phyloP scores from a whole-genome alignment of 176 grass and related monocot species.

The Elymus sibiricus region DNA sequence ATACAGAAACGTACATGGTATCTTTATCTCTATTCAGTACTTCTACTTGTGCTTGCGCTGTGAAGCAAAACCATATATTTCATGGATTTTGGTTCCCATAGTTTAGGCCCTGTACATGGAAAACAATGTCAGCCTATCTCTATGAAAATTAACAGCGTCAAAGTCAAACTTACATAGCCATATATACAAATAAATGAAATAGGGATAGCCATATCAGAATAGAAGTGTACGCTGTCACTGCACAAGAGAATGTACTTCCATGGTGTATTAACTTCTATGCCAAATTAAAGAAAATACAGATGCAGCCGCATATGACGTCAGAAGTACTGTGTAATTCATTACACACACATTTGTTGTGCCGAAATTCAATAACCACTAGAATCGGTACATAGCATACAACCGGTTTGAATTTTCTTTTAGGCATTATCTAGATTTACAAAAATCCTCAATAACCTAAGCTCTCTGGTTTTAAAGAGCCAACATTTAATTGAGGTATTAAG shows the following conservation, averaged over 20 bases:
- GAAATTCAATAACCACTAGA: not conserved
- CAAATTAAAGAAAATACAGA: not conserved
- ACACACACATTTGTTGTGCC: not conserved
- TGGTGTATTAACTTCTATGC: not conserved
- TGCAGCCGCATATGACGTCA: not conserved
- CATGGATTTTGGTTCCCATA: not conserved
- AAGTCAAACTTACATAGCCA: not conserved
- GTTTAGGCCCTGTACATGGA: not conserved
- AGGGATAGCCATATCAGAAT: not conserved
- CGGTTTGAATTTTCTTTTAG: not conserved
- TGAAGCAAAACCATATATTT: conserved; percentile 14
- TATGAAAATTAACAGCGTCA: not conserved
- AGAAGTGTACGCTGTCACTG: not conserved
- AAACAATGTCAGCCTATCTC: not conserved
- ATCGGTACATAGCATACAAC: not conserved
- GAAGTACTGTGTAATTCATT: not conserved
- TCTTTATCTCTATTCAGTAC: not conserved
- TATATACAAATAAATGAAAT: not conserved
- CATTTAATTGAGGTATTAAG: too few relatives aligned
- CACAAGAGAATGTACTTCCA: not conserved
- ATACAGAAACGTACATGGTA: not conserved
- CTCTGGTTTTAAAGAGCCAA: too few relatives aligned
- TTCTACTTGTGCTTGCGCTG: too few relatives aligned
- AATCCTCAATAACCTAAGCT: too few relatives aligned
- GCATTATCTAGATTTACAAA: not conserved